These are phyloP conservation scores for Ascochyta lentis DNA, from an alignment of 2,329 filamentous ascomycete genomes.

Conservation along the genomic window DNA sequence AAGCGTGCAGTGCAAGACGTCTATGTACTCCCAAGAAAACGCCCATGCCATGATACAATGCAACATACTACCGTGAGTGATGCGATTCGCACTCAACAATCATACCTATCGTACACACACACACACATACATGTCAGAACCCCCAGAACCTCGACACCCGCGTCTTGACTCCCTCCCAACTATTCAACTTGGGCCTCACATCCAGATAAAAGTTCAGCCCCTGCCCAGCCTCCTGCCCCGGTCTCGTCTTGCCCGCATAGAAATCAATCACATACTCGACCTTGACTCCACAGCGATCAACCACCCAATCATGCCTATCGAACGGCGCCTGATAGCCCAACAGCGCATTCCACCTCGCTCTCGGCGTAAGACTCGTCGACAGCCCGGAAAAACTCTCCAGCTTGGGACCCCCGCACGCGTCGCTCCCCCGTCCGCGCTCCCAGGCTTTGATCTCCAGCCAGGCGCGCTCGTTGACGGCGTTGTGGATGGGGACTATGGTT, in stretches of 20 bases:
- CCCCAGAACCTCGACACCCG: conserved; percentile 58
- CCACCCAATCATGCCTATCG: conserved; percentile 96
- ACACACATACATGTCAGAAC: conserved; percentile 36
- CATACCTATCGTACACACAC: conserved; percentile 17
- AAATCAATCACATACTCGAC: conserved; percentile 99
- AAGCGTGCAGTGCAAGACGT: no score
- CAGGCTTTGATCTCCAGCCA: conserved; percentile 91
- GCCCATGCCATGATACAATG: conserved; percentile 7
- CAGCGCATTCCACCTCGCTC: conserved; percentile 80
- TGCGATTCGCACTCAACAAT: background rate
- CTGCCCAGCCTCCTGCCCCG: conserved; percentile 46
- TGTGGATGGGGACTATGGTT: conserved; percentile 95
- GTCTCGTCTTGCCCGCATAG: conserved; percentile 73
- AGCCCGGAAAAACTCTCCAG: conserved; percentile 83
- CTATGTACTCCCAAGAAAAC: background rate
- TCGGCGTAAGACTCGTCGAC: conserved; percentile 71
- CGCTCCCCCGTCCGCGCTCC: conserved; percentile 71
- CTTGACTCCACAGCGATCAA: conserved; percentile 84
- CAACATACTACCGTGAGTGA: background rate
- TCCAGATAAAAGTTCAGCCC: conserved; percentile 70
- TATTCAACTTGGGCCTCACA: conserved; percentile 70
- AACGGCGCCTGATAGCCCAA: conserved; percentile 92
- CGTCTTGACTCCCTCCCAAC: conserved; percentile 66
- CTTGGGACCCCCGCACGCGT: conserved; percentile 77
- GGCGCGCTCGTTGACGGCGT: conserved; percentile 95